A percentile compares a stretch with the other conserved stretches of the same genome.
These are phyloP conservation scores for Debaryomyces robertsiae DNA, from an alignment of 1,139 yeast genomes.

Conservation along the genomic window DNA sequence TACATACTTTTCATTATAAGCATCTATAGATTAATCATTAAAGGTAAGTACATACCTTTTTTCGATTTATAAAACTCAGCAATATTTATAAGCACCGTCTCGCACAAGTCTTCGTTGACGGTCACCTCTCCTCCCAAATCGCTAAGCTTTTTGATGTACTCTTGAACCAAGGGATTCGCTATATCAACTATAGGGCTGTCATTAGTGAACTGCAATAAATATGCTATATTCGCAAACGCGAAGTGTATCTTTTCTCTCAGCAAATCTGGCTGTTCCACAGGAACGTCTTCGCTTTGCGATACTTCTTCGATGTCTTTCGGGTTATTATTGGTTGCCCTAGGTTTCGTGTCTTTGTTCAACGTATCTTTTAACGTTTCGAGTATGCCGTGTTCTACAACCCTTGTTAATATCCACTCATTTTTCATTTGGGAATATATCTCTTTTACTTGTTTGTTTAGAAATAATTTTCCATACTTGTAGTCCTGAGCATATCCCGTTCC, in stretches of 20 bases:
- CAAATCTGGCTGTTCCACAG: background rate
- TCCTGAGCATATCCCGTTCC: slow-evolving; percentile 13
- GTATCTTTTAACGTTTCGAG: slow-evolving; percentile 1
- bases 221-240: slow-evolving; percentile 27
- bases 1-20: slow-evolving; percentile 7
- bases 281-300: background rate
- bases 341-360: background rate
- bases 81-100: slow-evolving; percentile 25
- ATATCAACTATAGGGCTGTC: slow-evolving; percentile 12
- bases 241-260: slow-evolving; percentile 4
- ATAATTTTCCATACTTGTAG: slow-evolving; percentile 26
- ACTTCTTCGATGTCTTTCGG: background rate
- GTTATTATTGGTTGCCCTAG: background rate
- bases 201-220: slow-evolving; percentile 27
- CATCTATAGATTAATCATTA: slow-evolving; percentile 24
- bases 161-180: slow-evolving; percentile 9
- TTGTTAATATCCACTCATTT: slow-evolving; percentile 30
- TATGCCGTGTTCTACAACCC: slow-evolving; percentile 12
- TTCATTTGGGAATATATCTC: slow-evolving; percentile 26
- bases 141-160: slow-evolving; percentile 6
- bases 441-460: slow-evolving; percentile 20
- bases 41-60: slow-evolving; percentile 37
- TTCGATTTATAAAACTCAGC: slow-evolving; percentile 34
- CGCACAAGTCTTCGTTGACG: slow-evolving; percentile 19
- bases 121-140: slow-evolving; percentile 9